Evolutionary conservation across 495 filamentous ascomycete species (phyloP), one percentile per base, ranked within the genome.

Genomic region (Hamigera avellanea): DNA sequence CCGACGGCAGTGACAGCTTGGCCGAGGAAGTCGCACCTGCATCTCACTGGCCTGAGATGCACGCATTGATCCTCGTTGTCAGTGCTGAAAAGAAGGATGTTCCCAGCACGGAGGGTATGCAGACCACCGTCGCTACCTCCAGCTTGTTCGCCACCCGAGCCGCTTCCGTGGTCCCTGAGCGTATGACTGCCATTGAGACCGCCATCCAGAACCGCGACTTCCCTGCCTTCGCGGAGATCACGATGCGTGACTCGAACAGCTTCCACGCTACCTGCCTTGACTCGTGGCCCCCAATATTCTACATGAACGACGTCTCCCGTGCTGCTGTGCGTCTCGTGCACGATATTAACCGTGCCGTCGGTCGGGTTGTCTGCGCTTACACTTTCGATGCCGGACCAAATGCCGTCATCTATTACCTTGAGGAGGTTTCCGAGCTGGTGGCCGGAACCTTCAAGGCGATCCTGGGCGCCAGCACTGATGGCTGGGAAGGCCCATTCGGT

Each of bases 371-470:
- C 2, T 83, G 81, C 8, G 89, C 91, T 14, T 99, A 99, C 57
- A 99, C 91, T 0, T 99, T 95, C 52, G 91, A 99, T 59, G 91
- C 91, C 1, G 91, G 91, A 30, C 93, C 91, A 44, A 99, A 99
- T 55, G 83, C 84, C 19, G 91, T 99, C 19, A 77, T 99, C 29
- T 99, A 96, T 60, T 95, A 87, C 44, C 72, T 83, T 19, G 82
- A 86, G 59, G 66, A 83, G 69, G 73, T 88, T 47, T 73, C 77
- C 33, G 70, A 63, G 16, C 53, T 70, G 4, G 81, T 98, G 14
- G 64, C 80, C 1, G 86, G 83, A 3, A 72, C 73, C 1, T 79
- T 95, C 54, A 66, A 70, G 47, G 57, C 59, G 14, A 61, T 65
- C 26, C 53, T 70, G 16, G 70, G 64, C 15, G 35, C 50, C 16